phyloP scores from a whole-genome alignment of 2,329 filamentous ascomycete species.

The Pestalotiopsis sp. region DNA sequence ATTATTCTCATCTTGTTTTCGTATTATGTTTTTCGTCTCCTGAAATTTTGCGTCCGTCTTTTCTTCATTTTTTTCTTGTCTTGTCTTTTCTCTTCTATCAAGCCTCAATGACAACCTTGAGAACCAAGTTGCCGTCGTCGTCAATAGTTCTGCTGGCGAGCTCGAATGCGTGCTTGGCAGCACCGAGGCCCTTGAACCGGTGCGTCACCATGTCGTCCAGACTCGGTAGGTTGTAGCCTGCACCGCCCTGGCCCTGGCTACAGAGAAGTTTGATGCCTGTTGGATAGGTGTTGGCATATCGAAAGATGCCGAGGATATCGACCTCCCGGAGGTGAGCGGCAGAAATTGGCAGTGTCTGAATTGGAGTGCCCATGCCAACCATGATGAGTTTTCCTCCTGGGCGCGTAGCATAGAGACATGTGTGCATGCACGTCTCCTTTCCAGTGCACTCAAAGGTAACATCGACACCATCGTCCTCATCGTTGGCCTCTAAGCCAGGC shows the following conservation, averaged over 20 bases:
- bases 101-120: slow-evolving; percentile 71
- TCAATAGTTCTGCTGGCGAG: slow-evolving; percentile 71
- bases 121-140: slow-evolving; percentile 67
- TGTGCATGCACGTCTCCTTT: slow-evolving; percentile 75
- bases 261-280: slow-evolving; percentile 67
- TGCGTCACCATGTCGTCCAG: slow-evolving; percentile 77
- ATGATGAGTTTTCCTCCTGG: slow-evolving; percentile 75
- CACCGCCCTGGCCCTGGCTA: slow-evolving; percentile 42
- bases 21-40: no score
- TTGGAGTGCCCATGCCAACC: slow-evolving; percentile 79
- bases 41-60: not conserved
- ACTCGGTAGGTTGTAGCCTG: slow-evolving; percentile 56
- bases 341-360: slow-evolving; percentile 74
- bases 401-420: slow-evolving; percentile 71
- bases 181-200: slow-evolving; percentile 66
- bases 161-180: slow-evolving; percentile 67
- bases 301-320: slow-evolving; percentile 76
- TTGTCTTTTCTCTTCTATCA: slow-evolving; percentile 29
- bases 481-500: slow-evolving; percentile 39
- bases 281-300: slow-evolving; percentile 76
- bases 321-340: slow-evolving; percentile 75
- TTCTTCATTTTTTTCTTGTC: not conserved
- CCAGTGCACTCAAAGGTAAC: slow-evolving; percentile 78
- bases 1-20: not conserved
- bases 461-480: slow-evolving; percentile 69